Percentiles rank a stretch among this genome's conserved stretches.
Evolutionary conservation across 768 basidiomycete genomes (phyloP).

Genomic region (Podaxis sp.): DNA sequence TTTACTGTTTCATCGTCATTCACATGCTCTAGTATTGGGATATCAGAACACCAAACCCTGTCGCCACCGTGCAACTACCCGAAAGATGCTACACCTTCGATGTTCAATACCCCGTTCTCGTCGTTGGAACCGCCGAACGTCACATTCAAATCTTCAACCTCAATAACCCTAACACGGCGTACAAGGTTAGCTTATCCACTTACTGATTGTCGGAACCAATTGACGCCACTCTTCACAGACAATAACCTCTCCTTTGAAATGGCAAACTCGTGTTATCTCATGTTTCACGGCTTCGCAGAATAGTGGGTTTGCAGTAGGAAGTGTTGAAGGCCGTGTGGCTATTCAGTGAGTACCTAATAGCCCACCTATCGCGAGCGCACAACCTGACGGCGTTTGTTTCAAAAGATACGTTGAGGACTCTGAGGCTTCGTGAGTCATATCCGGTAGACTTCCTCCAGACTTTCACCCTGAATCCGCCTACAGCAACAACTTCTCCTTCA

Average conservation of each 20-base stretch:
- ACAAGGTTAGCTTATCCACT: constrained; percentile 54
- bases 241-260: constrained; percentile 85
- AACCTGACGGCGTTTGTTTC: neutral
- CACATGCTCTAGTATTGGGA: constrained; percentile 83
- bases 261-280: constrained; percentile 87
- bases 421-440: constrained; percentile 54
- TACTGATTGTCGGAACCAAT: neutral
- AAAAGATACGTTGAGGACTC: constrained; percentile 85
- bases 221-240: constrained; percentile 44
- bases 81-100: constrained; percentile 91
- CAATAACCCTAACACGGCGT: constrained; percentile 73
- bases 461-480: neutral
- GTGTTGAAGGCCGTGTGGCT: constrained; percentile 89
- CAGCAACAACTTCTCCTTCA: constrained; percentile 87
- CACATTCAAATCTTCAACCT: constrained; percentile 91
- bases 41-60: constrained; percentile 69
- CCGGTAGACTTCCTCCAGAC: neutral
- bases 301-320: constrained; percentile 82
- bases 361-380: neutral
- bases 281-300: constrained; percentile 70
- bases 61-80: constrained; percentile 79
- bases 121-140: constrained; percentile 91
- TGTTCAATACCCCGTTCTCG: constrained; percentile 78
- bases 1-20: neutral
- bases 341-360: constrained; percentile 74